A percentile compares a stretch with the other conserved stretches of the same genome.
Conservation (phyloP, 441 rosid species). For the Pelargonium australe region DNA sequence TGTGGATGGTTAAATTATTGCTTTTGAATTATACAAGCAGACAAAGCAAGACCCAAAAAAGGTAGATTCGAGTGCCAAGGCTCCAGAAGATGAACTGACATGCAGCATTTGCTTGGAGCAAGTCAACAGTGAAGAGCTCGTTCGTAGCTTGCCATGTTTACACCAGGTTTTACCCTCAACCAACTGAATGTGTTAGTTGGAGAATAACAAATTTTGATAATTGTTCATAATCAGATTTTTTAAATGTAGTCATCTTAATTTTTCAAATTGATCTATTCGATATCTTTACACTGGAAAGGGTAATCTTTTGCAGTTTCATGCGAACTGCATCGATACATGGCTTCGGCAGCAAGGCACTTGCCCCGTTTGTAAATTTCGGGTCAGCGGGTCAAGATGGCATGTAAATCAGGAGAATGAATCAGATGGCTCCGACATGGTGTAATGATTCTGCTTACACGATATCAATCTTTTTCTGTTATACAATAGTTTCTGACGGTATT, state of each 20-base stretch:
- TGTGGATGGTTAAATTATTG: background rate
- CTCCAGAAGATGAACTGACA: conserved; percentile 62
- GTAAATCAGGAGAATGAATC: conserved; percentile 20
- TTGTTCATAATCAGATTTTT: background rate
- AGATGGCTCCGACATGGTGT: too few species aligned
- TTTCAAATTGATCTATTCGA: too few species aligned
- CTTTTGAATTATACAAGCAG: conserved; percentile 22
- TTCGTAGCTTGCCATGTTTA: conserved; percentile 76
- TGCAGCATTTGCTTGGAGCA: conserved; percentile 90
- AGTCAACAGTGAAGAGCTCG: conserved; percentile 60
- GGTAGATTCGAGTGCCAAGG: conserved; percentile 34
- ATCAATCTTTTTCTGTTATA: too few species aligned
- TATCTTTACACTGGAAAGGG: too few species aligned
- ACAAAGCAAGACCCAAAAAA: conserved; percentile 44
- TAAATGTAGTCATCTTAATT: too few species aligned
- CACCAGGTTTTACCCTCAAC: conserved; percentile 46
- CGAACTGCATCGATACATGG: conserved; percentile 84
- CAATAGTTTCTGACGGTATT: too few species aligned
- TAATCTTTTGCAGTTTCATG: conserved; percentile 59
- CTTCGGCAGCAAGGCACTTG: conserved; percentile 84
- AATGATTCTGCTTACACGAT: too few species aligned
- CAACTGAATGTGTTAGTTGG: background rate
- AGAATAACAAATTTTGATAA: too few species aligned
- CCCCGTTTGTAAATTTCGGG: conserved; percentile 80
- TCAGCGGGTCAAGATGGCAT: conserved; percentile 53